Conservation (phyloP, 176 grass and related monocot genomes). For the Oryza punctata region DNA sequence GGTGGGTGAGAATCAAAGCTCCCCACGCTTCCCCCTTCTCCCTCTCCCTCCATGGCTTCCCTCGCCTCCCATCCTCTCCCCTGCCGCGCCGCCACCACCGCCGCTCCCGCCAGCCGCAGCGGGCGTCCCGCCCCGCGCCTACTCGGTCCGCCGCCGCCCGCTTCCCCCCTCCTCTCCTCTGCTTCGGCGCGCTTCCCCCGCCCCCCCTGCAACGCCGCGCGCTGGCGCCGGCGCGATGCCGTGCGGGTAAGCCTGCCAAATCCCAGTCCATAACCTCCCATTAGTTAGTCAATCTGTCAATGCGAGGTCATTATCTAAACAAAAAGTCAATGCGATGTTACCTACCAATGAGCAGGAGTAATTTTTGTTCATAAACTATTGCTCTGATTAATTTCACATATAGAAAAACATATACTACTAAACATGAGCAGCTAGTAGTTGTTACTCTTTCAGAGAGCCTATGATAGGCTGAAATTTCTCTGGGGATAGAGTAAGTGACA, state of each 20-base stretch:
- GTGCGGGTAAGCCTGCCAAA: constrained; percentile 13
- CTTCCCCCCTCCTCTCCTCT: constrained; percentile 11
- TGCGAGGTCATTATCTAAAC: neutral
- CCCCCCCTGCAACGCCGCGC: neutral
- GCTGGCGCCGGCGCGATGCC: constrained; percentile 5
- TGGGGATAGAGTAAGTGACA: neutral
- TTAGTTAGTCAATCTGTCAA: neutral
- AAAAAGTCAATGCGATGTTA: neutral
- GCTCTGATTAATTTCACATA: neutral
- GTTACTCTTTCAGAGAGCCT: neutral
- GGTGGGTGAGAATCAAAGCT: constrained; percentile 24
- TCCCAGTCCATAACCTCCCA: neutral
- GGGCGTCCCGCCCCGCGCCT: neutral
- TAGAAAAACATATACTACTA: neutral
- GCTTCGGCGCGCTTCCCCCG: neutral
- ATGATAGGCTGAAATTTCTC: too few species aligned
- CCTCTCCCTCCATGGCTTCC: constrained; percentile 35
- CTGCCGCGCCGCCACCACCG: neutral
- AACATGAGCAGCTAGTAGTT: neutral
- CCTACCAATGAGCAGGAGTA: too few species aligned
- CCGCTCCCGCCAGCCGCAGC: neutral
- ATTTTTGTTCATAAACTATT: neutral
- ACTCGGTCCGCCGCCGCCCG: neutral
- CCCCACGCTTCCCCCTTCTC: neutral
- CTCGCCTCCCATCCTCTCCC: constrained; percentile 29